Evolutionary conservation across 495 filamentous ascomycete species (phyloP), one percentile per base, ranked within the genome.

Genomic region (Penicillium crystallinum): DNA sequence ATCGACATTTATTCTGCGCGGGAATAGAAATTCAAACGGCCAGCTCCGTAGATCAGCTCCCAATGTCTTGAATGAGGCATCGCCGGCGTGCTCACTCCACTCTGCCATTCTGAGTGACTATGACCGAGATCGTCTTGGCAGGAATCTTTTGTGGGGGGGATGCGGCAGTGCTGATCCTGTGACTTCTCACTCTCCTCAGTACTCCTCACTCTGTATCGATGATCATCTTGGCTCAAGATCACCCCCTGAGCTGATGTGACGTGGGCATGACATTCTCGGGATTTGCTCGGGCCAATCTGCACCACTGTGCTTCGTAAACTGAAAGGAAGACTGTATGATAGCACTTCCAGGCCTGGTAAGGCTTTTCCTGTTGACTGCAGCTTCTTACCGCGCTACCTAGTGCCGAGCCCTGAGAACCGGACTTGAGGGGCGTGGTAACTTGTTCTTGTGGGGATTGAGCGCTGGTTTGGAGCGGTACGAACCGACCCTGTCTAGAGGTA

Each of bases 161-260:
- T 30, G 6, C 22, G 31, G 31, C 38, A 49, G 36, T 49, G 46
- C 37, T 48, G 56, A 59, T 59, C 52, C 41, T 49, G 9, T 30
- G 31, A 41, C 22, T 48, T 46, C 39, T 59, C 36, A 41, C 57
- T 56, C 34, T 43, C 40, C n/a, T n/a, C n/a, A n/a, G n/a, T n/a
- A 40, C 21, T 47, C 44, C 43, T 59, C 36, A 46, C 57, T 56
- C 34, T 38, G 34, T 55, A 48, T 48, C 17, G 36, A 44, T 12
- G 46, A 49, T 40, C 36, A 21, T 31, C n/a, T n/a, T 39, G 25
- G 21, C 18, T 8, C 41, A 29, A 25, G 11, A 34, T 21, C 15
- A 7, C 27, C 27, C 7, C 33, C 37, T 48, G 43, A 33, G 33
- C 36, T 57, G 23, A 35, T 15, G 31, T 50, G 39, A 22, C 44